These are phyloP conservation scores for Iris pallida DNA, from an alignment of 116 monocot genomes.

Conservation along the genomic window DNA sequence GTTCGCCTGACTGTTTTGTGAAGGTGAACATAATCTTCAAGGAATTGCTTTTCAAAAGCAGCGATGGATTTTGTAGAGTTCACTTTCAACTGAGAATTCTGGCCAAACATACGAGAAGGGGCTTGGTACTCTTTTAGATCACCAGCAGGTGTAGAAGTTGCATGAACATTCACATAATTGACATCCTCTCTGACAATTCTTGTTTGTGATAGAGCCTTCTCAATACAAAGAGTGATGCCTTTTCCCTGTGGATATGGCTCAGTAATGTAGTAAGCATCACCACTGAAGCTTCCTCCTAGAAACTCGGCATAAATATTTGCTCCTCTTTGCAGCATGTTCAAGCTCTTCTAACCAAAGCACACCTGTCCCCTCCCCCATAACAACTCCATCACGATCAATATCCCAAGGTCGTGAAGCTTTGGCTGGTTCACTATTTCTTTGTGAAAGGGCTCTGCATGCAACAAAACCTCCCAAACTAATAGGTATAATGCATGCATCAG, in stretches of 20 bases:
- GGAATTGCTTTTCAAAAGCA: too few relatives aligned
- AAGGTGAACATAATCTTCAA: too few relatives aligned
- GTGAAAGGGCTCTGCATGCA: constrained; percentile 69
- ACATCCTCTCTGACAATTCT: constrained; percentile 74
- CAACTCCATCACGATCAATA: constrained; percentile 21
- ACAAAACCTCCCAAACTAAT: constrained; percentile 70
- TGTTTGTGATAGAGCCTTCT: constrained; percentile 65
- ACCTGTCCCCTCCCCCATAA: constrained; percentile 20
- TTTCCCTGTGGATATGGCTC: constrained; percentile 87
- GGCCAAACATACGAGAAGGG: constrained; percentile 62
- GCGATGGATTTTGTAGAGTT: neutral
- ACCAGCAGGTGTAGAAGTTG: constrained; percentile 78
- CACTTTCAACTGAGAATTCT: constrained; percentile 38
- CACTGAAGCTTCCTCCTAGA: constrained; percentile 81
- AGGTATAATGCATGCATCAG: too few relatives aligned
- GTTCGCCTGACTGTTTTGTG: too few relatives aligned
- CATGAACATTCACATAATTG: constrained; percentile 92
- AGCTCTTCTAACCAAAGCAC: constrained; percentile 20
- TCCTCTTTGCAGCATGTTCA: constrained; percentile 51
- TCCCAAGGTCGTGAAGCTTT: constrained; percentile 81
- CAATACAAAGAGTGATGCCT: constrained; percentile 73
- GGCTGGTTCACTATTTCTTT: constrained; percentile 51
- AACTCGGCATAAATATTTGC: constrained; percentile 86
- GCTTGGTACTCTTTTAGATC: constrained; percentile 87
- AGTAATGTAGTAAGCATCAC: constrained; percentile 94